Evolutionary conservation across 805 yeast species (phyloP), one percentile per base, ranked within the genome.

Genomic region (Kuraishia floccosa): DNA sequence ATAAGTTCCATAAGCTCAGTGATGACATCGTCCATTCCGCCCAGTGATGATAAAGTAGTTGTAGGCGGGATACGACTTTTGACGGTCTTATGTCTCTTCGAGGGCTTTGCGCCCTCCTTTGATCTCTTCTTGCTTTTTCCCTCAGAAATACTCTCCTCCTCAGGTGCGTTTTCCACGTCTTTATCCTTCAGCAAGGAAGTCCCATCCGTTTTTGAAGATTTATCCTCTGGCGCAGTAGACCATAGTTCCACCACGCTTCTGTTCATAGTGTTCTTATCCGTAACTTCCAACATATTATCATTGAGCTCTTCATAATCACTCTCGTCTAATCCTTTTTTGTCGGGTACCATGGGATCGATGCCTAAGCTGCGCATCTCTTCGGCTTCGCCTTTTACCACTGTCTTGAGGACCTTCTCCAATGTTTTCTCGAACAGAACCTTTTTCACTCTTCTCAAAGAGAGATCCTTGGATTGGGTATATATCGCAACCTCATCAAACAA

Each of bases 11-110:
- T 75, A 14, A 91, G 61, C 50, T 87, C 91, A 4, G 83, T 69
- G 16, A 87, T 74, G n/a, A 87, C 76, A 33, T 69, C 74, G 39
- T 80, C 93, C 56, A 91, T 72, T 2, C 98, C 98, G 17, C 98
- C 98, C 10, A 91, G 58, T 20, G 85, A 75, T 4, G 80, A 63
- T 18, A 91, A 58, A 3, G 77, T 72, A 1, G 76, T 54, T 2
- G 68, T 56, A 14, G 95, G 93, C 23, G 86, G 82, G 10, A 77
- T 57, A 56, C 82, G 69, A 44, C 76, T 79, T 37, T 67, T 66
- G 35, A 61, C 65, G 33, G 44, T 47, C 46, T 51, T 54, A n/a
- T 38, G 30, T 17, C 50, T 37, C 31, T 54, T 53, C 5, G 43
- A 12, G 2, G 42, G 27, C 27, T 45, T 44, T 5, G 39, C 27